These are phyloP conservation scores for Neopestalotiopsis rosae DNA, from an alignment of 2,329 filamentous ascomycete genomes.

Conservation along the genomic window DNA sequence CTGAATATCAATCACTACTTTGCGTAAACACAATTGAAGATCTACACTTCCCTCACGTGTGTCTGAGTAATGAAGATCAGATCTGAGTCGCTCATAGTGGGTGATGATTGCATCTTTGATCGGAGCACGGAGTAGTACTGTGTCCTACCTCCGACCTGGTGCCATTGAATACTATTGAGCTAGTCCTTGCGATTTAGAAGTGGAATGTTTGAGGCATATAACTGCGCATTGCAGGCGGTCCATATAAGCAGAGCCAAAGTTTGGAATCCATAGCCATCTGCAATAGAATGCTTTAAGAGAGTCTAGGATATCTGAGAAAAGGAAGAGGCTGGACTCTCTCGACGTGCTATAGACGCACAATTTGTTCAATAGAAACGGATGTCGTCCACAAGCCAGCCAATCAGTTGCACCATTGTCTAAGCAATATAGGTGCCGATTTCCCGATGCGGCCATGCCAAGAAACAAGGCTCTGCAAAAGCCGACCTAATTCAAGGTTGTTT, in stretches of 20 bases:
- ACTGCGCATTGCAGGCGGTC: neutral
- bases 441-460: neutral
- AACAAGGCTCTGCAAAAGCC: neutral
- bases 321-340: neutral
- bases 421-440: neutral
- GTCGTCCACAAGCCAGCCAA: neutral
- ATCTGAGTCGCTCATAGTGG: neutral
- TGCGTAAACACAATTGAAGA: neutral
- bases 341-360: conserved; percentile 1
- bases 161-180: neutral
- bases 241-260: neutral
- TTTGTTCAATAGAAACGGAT: neutral
- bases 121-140: neutral
- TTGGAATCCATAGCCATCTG: neutral
- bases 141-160: neutral
- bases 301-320: neutral
- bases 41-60: neutral
- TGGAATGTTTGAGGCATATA: conserved; percentile 2
- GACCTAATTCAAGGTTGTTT: neutral
- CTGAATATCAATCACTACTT: no score
- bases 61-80: neutral
- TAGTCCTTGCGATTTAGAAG: neutral
- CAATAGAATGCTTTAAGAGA: neutral
- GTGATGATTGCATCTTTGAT: neutral
- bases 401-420: neutral